Evolutionary conservation across 345 rosid species (phyloP), one percentile per base, ranked within the genome.

Genomic region (Carallia pectinifolia): DNA sequence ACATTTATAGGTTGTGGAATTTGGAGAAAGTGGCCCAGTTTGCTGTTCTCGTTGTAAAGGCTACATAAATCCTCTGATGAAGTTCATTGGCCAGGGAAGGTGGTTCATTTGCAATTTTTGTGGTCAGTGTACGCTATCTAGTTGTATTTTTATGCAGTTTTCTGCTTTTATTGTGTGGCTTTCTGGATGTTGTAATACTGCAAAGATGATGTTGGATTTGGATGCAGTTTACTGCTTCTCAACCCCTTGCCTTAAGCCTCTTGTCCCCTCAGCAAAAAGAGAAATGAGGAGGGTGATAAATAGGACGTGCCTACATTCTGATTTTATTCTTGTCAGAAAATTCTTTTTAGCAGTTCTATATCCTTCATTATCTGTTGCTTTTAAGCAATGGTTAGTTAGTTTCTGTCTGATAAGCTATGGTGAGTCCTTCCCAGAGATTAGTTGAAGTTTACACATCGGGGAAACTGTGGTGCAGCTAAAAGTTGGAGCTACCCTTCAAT

Each of bases 1-100:
- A 23, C 23, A 23, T 23, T 23, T 74, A 30, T 44, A 79, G 82
- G 66, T 79, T 17, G 74, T 79, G 52, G 79, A 79, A 74, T 79
- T 79, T 67, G 82, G 79, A 58, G 82, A 79, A 18, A 54, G 76
- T 53, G 79, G 82, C 48, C 79, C 76, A 13, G 76, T 79, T 64
- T 75, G 82, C 17, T 79, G 82, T 60, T 71, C 73, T 58, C 78
- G 82, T 64, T 79, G 82, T 67, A 79, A 75, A 71, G 82, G 76
- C 55, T 79, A 79, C 36, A 71, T 74, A 38, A 79, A 79, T 71
- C 82, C 79, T 58, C 74, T 74, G 59, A 74, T 79, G 76, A 75
- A 74, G 62, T 79, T 79, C 60, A 54, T 71, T 62, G 79, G 74
- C 58, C 79, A 74, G 36, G 79, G 82, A 68, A 79, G 74, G 70